A percentile compares a stretch with the other conserved stretches of the same genome.
These are phyloP conservation scores for Yamagishiella unicocca DNA, from an alignment of 139 green algal species.

Conservation along the genomic window DNA sequence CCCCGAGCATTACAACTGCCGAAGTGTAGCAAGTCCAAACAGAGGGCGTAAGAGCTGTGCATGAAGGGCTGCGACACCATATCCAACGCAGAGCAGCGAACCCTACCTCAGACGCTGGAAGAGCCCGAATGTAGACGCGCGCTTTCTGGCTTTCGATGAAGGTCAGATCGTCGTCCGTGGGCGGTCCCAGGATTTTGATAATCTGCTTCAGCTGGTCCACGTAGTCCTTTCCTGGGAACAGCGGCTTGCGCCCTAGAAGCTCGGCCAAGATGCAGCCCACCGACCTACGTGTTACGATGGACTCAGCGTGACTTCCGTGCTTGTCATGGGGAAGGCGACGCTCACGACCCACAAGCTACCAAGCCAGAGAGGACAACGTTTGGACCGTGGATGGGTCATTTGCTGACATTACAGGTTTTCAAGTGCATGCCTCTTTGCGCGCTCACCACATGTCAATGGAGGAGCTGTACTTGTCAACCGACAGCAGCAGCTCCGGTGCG, in stretches of 20 bases:
- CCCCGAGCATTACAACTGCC: too few species aligned
- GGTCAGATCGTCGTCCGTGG: slow-evolving; percentile 89
- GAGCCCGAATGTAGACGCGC: slow-evolving; percentile 82
- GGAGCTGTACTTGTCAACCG: slow-evolving; percentile 87
- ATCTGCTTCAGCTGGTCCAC: slow-evolving; percentile 96
- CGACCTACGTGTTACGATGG: slow-evolving; percentile 27
- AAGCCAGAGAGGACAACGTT: too few species aligned
- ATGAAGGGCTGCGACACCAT: too few species aligned
- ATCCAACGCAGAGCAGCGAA: too few species aligned
- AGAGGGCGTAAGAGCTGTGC: too few species aligned
- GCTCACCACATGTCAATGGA: slow-evolving; percentile 71
- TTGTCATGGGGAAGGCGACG: too few species aligned
- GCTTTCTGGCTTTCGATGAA: slow-evolving; percentile 92
- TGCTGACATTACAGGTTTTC: not conserved
- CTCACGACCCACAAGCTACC: too few species aligned
- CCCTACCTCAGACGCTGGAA: slow-evolving; percentile 71
- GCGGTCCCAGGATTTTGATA: slow-evolving; percentile 90
- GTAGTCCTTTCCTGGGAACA: slow-evolving; percentile 94
- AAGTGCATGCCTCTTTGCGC: not conserved
- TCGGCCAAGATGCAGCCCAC: slow-evolving; percentile 96
- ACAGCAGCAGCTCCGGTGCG: slow-evolving; percentile 94
- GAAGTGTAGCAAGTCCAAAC: too few species aligned
- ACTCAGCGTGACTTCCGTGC: too few species aligned
- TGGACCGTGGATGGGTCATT: too few species aligned
- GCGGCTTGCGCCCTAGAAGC: slow-evolving; percentile 88